phyloP scores from a whole-genome alignment of 441 rosid species.

The Melastoma candidum region DNA sequence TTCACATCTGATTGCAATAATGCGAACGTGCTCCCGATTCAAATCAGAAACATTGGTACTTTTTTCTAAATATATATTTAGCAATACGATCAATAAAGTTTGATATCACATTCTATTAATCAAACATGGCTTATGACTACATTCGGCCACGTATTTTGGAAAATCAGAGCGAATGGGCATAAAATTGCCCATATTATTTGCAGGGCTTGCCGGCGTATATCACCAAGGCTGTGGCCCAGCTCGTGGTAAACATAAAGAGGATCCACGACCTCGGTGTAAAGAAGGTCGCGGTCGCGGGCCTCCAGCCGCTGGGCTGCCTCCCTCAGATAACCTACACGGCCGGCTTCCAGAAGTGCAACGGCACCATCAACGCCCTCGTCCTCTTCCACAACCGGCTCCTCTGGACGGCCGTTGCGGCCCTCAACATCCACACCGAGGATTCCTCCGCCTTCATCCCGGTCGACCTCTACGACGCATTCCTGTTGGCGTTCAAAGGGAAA shows the following conservation, averaged over 20 bases:
- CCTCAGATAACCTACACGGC: background rate
- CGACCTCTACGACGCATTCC: slow-evolving; percentile 10
- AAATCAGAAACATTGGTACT: no score
- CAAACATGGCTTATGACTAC: no score
- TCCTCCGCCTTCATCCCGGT: slow-evolving; percentile 1
- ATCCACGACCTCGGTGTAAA: slow-evolving; percentile 7
- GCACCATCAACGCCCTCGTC: slow-evolving; percentile 3
- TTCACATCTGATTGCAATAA: no score
- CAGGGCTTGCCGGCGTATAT: slow-evolving; percentile 13
- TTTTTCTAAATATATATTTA: no score
- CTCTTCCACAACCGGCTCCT: slow-evolving; percentile 10
- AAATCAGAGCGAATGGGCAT: no score
- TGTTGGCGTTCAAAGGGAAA: background rate
- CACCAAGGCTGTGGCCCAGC: slow-evolving; percentile 8
- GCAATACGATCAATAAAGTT: no score
- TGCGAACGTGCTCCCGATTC: no score
- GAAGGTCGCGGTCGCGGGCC: slow-evolving; percentile 5
- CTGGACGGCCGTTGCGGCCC: slow-evolving; percentile 2
- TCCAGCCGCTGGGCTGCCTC: slow-evolving; percentile 12
- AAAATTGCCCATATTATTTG: no score
- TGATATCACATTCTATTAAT: no score
- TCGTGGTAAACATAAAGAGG: slow-evolving; percentile 1
- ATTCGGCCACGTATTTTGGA: no score
- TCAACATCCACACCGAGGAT: slow-evolving; percentile 5
- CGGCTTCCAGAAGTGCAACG: slow-evolving; percentile 10